A percentile compares a stretch with the other conserved stretches of the same genome.
Conservation (phyloP, 2,329 filamentous ascomycete species). For the Fusarium virguliforme region DNA sequence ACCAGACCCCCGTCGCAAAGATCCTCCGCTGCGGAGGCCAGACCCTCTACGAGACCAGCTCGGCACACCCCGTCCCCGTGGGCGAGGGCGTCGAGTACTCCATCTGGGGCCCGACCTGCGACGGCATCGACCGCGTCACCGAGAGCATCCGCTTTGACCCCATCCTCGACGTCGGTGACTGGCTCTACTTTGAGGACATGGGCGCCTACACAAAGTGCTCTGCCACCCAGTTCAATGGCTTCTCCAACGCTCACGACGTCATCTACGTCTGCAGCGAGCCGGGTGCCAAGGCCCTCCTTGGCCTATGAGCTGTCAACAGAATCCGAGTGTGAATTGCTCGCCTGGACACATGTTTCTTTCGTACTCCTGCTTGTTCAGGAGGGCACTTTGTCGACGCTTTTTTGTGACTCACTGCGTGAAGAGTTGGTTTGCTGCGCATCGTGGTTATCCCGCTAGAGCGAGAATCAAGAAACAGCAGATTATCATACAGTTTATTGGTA, state of each 20-base stretch:
- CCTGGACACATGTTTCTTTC: slow-evolving; percentile 38
- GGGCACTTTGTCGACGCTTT: slow-evolving; percentile 33
- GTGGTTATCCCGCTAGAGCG: slow-evolving; percentile 7
- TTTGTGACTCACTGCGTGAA: slow-evolving; percentile 15
- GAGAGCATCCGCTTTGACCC: slow-evolving; percentile 84
- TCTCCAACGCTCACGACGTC: slow-evolving; percentile 91
- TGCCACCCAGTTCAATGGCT: slow-evolving; percentile 97
- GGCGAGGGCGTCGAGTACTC: slow-evolving; percentile 83
- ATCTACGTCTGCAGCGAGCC: slow-evolving; percentile 96
- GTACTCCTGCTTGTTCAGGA: slow-evolving; percentile 30
- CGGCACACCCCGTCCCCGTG: slow-evolving; percentile 64
- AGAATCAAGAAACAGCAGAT: slow-evolving; percentile 17
- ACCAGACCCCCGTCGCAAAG: slow-evolving; percentile 90
- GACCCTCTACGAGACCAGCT: slow-evolving; percentile 71
- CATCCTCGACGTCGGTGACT: slow-evolving; percentile 91
- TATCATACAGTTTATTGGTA: neutral
- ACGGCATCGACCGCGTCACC: slow-evolving; percentile 96
- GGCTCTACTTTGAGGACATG: slow-evolving; percentile 99
- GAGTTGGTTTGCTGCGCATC: neutral
- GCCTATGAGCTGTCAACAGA: slow-evolving; percentile 35
- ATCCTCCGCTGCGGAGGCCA: slow-evolving; percentile 77
- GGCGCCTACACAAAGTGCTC: slow-evolving; percentile 99
- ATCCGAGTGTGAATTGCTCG: neutral
- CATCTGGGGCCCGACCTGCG: slow-evolving; percentile 98
- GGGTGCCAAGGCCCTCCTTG: slow-evolving; percentile 82